These are phyloP conservation scores for Haplographium delicatum DNA, from an alignment of 495 filamentous ascomycete genomes.

Conservation along the genomic window DNA sequence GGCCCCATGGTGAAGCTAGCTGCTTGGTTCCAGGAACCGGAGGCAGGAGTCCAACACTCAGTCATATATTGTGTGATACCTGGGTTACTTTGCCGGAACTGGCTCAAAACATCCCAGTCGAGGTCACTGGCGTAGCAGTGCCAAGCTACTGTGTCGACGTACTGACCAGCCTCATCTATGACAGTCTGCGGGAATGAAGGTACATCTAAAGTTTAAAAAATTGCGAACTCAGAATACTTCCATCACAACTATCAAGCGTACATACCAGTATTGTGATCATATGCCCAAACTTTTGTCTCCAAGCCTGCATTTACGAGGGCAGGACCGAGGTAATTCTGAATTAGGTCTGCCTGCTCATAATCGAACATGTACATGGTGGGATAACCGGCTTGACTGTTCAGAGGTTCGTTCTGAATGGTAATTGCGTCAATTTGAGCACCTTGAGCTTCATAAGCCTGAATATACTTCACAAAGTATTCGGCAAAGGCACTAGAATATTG, in stretches of 20 bases:
- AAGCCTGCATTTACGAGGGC: conserved; percentile 37
- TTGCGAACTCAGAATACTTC: not conserved
- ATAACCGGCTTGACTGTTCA: conserved; percentile 47
- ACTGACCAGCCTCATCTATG: conserved; percentile 35
- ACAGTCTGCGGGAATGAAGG: conserved; percentile 45
- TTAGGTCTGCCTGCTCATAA: conserved; percentile 42
- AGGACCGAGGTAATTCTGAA: conserved; percentile 45
- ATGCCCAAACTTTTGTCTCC: conserved; percentile 45
- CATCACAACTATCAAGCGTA: not conserved
- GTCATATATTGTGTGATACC: conserved; percentile 50
- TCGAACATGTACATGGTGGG: conserved; percentile 50
- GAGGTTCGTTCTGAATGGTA: conserved; percentile 53
- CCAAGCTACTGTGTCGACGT: conserved; percentile 47
- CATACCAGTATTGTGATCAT: conserved; percentile 52
- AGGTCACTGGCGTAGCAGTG: conserved; percentile 47
- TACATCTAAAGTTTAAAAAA: conserved; percentile 26
- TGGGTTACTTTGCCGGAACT: conserved; percentile 43
- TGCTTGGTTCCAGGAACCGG: conserved; percentile 43
- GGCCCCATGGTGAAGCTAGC: conserved; percentile 51
- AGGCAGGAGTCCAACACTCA: conserved; percentile 49
- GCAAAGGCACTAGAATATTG: conserved; percentile 32
- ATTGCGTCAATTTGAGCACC: conserved; percentile 48
- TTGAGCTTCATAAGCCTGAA: conserved; percentile 41
- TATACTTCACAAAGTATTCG: conserved; percentile 53
- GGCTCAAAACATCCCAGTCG: conserved; percentile 45